Percentiles rank a stretch among this genome's conserved stretches.
Conservation (phyloP, 768 basidiomycete genomes). For the Auriscalpium microsporum region DNA sequence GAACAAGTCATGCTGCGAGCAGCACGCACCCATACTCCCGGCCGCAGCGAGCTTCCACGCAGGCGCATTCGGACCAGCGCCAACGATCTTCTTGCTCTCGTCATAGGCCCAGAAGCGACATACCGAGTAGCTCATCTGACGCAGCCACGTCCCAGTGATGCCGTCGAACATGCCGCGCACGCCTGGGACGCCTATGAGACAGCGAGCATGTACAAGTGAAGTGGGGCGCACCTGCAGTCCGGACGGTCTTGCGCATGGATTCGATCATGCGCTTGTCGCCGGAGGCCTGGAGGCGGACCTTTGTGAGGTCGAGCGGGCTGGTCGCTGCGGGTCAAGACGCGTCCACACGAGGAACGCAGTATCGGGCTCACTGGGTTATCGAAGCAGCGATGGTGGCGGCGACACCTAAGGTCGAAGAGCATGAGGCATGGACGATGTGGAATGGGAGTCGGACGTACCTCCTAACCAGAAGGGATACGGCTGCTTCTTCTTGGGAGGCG, state of each 20-base stretch:
- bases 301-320: conserved; percentile 82
- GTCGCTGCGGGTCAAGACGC: background rate
- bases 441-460: conserved; percentile 33
- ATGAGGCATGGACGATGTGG: conserved; percentile 3
- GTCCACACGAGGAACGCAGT: background rate
- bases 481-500: conserved; percentile 37
- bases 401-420: conserved; percentile 34
- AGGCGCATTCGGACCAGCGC: conserved; percentile 60
- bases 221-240: conserved; percentile 51
- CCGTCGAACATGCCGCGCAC: conserved; percentile 76
- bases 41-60: conserved; percentile 77
- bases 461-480: conserved; percentile 86
- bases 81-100: conserved; percentile 77
- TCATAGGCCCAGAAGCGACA: conserved; percentile 94
- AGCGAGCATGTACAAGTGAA: background rate
- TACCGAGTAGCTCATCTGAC: conserved; percentile 89
- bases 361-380: conserved; percentile 60
- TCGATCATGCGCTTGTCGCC: conserved; percentile 88
- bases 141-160: conserved; percentile 80
- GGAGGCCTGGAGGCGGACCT: conserved; percentile 85
- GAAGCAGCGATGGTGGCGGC: conserved; percentile 86
- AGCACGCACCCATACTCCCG: conserved; percentile 73
- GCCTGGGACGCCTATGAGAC: conserved; percentile 25
- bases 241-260: conserved; percentile 74
- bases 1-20: background rate